Evolutionary conservation across 768 basidiomycete genomes (phyloP).

Genomic region (Calocybe cyanea): DNA sequence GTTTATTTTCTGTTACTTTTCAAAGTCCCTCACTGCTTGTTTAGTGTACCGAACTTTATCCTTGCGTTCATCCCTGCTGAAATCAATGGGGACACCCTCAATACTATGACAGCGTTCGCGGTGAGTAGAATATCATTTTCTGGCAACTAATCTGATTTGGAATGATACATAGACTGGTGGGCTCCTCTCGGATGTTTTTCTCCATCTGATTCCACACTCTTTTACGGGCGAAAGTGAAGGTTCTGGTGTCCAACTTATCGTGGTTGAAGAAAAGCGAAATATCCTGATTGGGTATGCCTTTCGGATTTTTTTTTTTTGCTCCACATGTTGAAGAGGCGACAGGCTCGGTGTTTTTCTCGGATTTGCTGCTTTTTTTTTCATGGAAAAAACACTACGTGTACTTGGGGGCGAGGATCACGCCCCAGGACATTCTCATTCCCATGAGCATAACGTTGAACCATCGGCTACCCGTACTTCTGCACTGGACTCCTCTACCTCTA

Average conservation of each 20-base stretch:
- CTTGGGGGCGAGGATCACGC: constrained; percentile 60
- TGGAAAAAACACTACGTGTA: constrained; percentile 89
- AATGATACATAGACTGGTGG: constrained; percentile 65
- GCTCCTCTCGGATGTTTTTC: constrained; percentile 87
- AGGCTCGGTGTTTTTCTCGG: constrained; percentile 82
- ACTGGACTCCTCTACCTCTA: constrained; percentile 32
- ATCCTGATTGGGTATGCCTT: constrained; percentile 76
- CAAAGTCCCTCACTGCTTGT: constrained; percentile 13
- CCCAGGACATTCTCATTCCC: constrained; percentile 56
- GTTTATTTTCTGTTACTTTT: constrained; percentile 26
- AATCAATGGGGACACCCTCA: constrained; percentile 79
- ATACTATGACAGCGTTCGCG: constrained; percentile 93
- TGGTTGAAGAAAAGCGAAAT: constrained; percentile 90
- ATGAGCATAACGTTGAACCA: constrained; percentile 44
- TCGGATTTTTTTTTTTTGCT: no score
- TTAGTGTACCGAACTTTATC: constrained; percentile 89
- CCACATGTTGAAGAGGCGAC: constrained; percentile 1
- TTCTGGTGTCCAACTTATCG: constrained; percentile 66
- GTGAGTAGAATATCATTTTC: constrained; percentile 37
- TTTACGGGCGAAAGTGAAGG: constrained; percentile 88
- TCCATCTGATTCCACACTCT: constrained; percentile 87
- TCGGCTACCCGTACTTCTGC: constrained; percentile 43
- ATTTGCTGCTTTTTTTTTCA: constrained; percentile 87
- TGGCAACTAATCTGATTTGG: constrained; percentile 9
- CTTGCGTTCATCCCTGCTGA: constrained; percentile 90